Evolutionary conservation across 73 alveolate genomes (phyloP).

Genomic region (Stentor coeruleus): DNA sequence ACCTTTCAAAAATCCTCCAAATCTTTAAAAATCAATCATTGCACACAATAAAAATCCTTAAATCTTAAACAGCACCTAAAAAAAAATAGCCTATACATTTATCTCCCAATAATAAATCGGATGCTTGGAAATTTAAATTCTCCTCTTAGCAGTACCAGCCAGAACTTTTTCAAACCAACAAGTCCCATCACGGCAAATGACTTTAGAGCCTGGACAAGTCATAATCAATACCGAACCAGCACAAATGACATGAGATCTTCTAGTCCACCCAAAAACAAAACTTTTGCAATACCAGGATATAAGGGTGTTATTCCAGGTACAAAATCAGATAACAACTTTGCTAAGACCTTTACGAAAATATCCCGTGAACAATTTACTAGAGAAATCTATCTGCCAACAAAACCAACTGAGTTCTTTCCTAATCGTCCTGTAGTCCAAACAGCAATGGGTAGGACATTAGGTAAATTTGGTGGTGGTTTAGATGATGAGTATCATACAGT

Average conservation of each 20-base stretch:
- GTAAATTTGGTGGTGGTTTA: slow-evolving; percentile 29
- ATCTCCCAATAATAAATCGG: too few species aligned
- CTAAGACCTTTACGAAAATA: slow-evolving; percentile 9
- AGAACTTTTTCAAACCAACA: neutral
- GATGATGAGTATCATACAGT: slow-evolving; percentile 26
- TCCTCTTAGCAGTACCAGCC: neutral
- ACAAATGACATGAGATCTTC: neutral
- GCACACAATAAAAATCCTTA: too few species aligned
- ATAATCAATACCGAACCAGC: slow-evolving; percentile 25
- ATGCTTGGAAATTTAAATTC: slow-evolving; percentile 32
- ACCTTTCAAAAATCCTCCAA: too few species aligned
- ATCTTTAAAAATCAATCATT: too few species aligned
- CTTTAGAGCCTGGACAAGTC: slow-evolving; percentile 20
- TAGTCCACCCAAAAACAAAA: neutral
- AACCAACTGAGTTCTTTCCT: neutral
- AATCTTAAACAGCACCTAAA: too few species aligned
- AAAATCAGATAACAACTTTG: slow-evolving; percentile 1
- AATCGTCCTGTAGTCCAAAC: slow-evolving; percentile 10
- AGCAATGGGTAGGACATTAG: neutral
- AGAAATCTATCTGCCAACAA: slow-evolving; percentile 3
- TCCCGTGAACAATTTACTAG: slow-evolving; percentile 28
- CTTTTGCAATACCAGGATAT: slow-evolving; percentile 24
- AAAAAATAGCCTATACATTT: too few species aligned
- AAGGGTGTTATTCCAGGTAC: slow-evolving; percentile 20
- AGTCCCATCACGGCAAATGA: neutral